Conservation (phyloP, 2,329 filamentous ascomycete species). For the Coniella lustricola region DNA sequence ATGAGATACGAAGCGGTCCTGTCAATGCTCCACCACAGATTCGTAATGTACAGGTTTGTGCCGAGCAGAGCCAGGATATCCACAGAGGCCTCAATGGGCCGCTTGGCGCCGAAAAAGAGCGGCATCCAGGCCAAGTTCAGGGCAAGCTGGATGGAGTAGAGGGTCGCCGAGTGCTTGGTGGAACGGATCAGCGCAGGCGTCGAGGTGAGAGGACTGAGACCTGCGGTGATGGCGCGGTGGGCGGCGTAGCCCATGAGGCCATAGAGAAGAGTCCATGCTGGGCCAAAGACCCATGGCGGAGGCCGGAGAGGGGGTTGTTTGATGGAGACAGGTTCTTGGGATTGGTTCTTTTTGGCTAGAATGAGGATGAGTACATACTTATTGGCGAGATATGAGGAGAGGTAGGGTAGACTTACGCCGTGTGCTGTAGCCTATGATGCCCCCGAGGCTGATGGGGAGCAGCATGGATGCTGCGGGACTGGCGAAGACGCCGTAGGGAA, state of each 20-base stretch:
- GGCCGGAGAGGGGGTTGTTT: slow-evolving; percentile 61
- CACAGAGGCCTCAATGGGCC: slow-evolving; percentile 64
- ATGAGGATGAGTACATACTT: neutral
- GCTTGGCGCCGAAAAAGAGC: slow-evolving; percentile 75
- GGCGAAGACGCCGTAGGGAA: slow-evolving; percentile 65
- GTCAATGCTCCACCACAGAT: slow-evolving; percentile 71
- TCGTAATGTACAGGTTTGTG: slow-evolving; percentile 65
- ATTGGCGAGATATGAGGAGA: slow-evolving; percentile 1
- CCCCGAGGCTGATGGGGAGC: slow-evolving; percentile 66
- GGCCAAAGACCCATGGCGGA: slow-evolving; percentile 55
- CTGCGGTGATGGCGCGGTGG: slow-evolving; percentile 64
- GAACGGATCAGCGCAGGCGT: slow-evolving; percentile 44
- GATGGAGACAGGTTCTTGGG: slow-evolving; percentile 55
- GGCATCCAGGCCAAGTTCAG: slow-evolving; percentile 90
- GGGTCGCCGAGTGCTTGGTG: slow-evolving; percentile 62
- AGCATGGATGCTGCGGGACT: slow-evolving; percentile 67
- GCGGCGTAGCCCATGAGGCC: slow-evolving; percentile 83
- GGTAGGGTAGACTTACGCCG: slow-evolving; percentile 43
- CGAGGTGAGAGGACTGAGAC: slow-evolving; percentile 50
- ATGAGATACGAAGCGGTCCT: slow-evolving; percentile 64
- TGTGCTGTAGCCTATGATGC: slow-evolving; percentile 63
- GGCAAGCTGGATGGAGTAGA: slow-evolving; percentile 80
- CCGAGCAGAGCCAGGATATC: slow-evolving; percentile 70
- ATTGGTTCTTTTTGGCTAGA: slow-evolving; percentile 40
- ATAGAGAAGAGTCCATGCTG: slow-evolving; percentile 61